Conservation (phyloP, 306 rosid genomes). For the Gynostemma pentaphyllum region DNA sequence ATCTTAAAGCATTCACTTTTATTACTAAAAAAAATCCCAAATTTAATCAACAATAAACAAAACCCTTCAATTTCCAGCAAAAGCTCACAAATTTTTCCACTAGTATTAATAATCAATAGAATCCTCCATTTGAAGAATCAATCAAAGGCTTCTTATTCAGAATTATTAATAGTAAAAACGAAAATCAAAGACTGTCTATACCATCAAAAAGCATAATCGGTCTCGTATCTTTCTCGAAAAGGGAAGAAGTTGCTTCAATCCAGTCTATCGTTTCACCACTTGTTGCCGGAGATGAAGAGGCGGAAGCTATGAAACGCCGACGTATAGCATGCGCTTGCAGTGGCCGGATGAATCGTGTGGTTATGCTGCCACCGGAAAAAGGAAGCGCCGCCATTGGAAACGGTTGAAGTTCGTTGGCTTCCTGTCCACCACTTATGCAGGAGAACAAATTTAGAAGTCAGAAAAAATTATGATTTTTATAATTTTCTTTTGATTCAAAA, state of each 20-base stretch:
- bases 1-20: background rate
- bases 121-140: background rate
- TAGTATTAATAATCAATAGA: background rate
- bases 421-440: background rate
- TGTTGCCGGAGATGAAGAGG: constrained; percentile 35
- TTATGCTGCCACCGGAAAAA: constrained; percentile 16
- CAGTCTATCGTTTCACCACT: constrained; percentile 27
- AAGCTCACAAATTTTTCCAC: background rate
- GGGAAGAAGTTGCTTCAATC: constrained; percentile 62
- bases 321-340: constrained; percentile 15
- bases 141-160: background rate
- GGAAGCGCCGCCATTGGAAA: constrained; percentile 56
- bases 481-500: no score
- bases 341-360: constrained; percentile 16
- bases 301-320: constrained; percentile 21
- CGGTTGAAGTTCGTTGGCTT: background rate
- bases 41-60: background rate
- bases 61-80: no score
- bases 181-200: constrained; percentile 12
- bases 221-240: constrained; percentile 63
- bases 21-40: background rate
- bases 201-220: constrained; percentile 96
- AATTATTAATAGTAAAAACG: background rate
- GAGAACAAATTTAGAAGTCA: background rate
- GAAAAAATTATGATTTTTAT: no score